Base-by-base conservation (phyloP, 2,329 filamentous ascomycete species). In the Aspergillus vadensis region DNA sequence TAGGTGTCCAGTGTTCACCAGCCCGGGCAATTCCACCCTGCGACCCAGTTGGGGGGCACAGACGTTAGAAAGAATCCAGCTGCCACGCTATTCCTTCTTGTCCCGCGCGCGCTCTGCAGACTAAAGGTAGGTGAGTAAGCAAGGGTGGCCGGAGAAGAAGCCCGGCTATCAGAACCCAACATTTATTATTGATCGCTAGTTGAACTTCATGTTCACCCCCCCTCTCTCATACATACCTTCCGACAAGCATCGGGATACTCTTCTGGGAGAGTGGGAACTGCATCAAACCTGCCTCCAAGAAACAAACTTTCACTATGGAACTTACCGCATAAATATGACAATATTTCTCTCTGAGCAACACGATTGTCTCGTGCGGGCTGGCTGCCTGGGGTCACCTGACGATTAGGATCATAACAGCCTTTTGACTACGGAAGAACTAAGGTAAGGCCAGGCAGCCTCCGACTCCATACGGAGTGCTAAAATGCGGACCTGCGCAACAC, bases 31-130 rank as follows among this genome's bases (percentile, higher is more conserved):
- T 52, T 57, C 51, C 39, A 39, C 47, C 55, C 55, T 48, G 49
- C 19, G 59, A 58, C 54, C 59, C 55, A 43, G 48, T 47, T 43
- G 30, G 50, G 30, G 50, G 55, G 56, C 57, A 62, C 60, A 56
- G 60, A 62, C 60, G 43, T 55, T 30, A 41, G 44, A 48, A 57
- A 36, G 32, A 36, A 54, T 57, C 49, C 53, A 52, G 55, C 57
- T 49, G 57, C 60, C 57, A 62, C 48, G 60, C 60, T 59, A 60
- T 47, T 55, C 25, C 43, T 50, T 44, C 41, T 15, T 58, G 55
- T 61, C 52, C 57, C 58, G 54, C 48, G 48, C 48, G 39, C 57
- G 30, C 54, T 54, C 54, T 54, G 48, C 43, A 57, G 32, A 47
- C 54, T 48, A 36, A 25, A 9, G 44, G 43, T 25, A 17, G 15